These are phyloP conservation scores for Dryadomyces quercivorus DNA, from an alignment of 2,329 filamentous ascomycete genomes.

Conservation along the genomic window DNA sequence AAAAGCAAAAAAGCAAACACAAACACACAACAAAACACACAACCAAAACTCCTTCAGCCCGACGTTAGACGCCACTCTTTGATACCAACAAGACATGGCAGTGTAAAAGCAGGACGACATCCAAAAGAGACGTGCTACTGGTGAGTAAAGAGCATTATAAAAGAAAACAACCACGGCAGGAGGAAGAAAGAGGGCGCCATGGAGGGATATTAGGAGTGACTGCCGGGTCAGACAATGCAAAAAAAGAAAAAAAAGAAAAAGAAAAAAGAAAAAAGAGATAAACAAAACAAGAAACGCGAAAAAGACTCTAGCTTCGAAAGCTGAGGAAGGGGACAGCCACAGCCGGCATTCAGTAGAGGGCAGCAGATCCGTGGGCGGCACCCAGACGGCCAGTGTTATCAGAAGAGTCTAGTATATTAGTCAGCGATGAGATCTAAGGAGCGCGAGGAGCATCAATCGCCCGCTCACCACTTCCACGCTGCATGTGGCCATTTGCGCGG, in stretches of 20 bases:
- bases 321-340: neutral
- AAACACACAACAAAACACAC: neutral
- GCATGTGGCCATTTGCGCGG: conserved; percentile 48
- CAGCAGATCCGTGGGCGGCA: conserved; percentile 3
- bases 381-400: conserved; percentile 7
- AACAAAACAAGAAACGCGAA: neutral
- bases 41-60: conserved; percentile 1
- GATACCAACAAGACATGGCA: neutral
- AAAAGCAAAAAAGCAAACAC: neutral
- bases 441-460: too few relatives aligned
- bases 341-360: conserved; percentile 1
- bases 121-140: neutral
- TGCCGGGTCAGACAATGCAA: neutral
- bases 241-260: neutral
- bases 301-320: neutral
- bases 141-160: conserved; percentile 1
- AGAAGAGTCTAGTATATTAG: conserved; percentile 6
- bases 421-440: neutral
- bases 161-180: conserved; percentile 1
- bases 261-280: neutral
- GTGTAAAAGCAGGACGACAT: neutral
- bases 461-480: conserved; percentile 44
- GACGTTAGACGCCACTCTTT: neutral
- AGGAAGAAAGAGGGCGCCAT: neutral
- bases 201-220: neutral